Base-by-base conservation (phyloP, 2,329 filamentous ascomycete genomes). In the Pochonia chlamydosporia region DNA sequence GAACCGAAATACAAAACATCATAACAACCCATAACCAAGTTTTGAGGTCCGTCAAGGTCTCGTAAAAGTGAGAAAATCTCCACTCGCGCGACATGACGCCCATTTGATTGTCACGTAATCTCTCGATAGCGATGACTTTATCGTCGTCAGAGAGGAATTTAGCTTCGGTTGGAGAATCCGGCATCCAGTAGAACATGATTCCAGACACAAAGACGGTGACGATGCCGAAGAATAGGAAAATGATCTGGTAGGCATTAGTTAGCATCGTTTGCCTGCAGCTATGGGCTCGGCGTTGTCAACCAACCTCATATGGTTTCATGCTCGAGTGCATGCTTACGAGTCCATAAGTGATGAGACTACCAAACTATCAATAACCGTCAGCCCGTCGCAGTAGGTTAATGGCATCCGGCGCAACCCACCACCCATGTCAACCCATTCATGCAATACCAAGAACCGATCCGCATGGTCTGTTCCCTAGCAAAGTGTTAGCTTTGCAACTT, bases 341-440 rank as follows among this genome's bases (percentile, higher is more conserved):
- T 0, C 78, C 79, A 50, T 81, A 82, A 0, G 74, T 78, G 16
- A 80, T 65, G 14, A 81, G 67, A 54, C 74, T 77, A 2, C 78
- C 77, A 23, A 76, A 64, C 69, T 71, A 20, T 1, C 5, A 6
- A 9, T 4, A 20, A 9, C 3, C n/a, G n/a, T n/a, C n/a, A n/a
- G n/a, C 25, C 3, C 7, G 8, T 21, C 45, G 57, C 21, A 61
- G 49, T 30, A 43, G 13, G 47, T 24, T 11, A 20, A 48, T 40
- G 14, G 21, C n/a, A 18, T 6, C 4, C 31, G 10, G 18, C 4
- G 28, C 3, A 23, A 55, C 64, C 28, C 31, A 71, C 69, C 53
- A 81, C 78, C 56, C 75, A 77, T 4, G 76, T 78, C 3, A 81
- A 59, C 3, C 79, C 79, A 46, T 82, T 78, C 74, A 81, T 82